phyloP scores from a whole-genome alignment of 768 basidiomycete species.

The Infundibulicybe gibba region DNA sequence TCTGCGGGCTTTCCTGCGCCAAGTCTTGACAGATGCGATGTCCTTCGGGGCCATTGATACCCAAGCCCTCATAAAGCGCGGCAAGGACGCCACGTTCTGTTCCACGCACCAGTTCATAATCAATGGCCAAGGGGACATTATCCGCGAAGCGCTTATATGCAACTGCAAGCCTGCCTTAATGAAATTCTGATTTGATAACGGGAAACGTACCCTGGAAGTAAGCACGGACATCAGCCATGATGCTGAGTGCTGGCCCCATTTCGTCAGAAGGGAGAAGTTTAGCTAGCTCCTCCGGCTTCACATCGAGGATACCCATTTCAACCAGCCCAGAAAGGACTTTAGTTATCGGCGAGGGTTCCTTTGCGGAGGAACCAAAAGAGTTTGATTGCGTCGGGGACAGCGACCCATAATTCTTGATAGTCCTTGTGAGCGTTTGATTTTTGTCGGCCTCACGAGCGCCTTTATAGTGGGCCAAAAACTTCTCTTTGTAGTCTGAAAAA shows the following conservation, averaged over 20 bases:
- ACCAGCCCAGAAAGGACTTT: constrained; percentile 31
- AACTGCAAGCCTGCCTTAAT: constrained; percentile 29
- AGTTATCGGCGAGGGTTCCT: constrained; percentile 16
- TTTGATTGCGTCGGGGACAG: neutral
- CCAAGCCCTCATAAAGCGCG: constrained; percentile 44
- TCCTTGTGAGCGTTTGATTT: constrained; percentile 16
- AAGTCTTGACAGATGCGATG: constrained; percentile 43
- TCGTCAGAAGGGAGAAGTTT: constrained; percentile 48
- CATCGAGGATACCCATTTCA: constrained; percentile 32
- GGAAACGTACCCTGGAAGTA: constrained; percentile 69
- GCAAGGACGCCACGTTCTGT: constrained; percentile 41
- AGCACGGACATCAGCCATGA: constrained; percentile 71
- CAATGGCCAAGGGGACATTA: constrained; percentile 52
- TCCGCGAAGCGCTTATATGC: constrained; percentile 60
- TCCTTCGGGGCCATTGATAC: constrained; percentile 46
- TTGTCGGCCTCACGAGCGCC: constrained; percentile 30
- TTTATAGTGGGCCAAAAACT: constrained; percentile 50
- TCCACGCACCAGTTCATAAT: constrained; percentile 52
- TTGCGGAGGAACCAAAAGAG: neutral
- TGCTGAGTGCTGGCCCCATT: constrained; percentile 51
- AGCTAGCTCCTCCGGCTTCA: constrained; percentile 38
- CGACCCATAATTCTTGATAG: constrained; percentile 18
- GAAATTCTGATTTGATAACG: neutral
- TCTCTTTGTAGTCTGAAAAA: constrained; percentile 37
- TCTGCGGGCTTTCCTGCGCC: constrained; percentile 43